Conservation (phyloP, 805 yeast species). For the Saccharomyces jurei region DNA sequence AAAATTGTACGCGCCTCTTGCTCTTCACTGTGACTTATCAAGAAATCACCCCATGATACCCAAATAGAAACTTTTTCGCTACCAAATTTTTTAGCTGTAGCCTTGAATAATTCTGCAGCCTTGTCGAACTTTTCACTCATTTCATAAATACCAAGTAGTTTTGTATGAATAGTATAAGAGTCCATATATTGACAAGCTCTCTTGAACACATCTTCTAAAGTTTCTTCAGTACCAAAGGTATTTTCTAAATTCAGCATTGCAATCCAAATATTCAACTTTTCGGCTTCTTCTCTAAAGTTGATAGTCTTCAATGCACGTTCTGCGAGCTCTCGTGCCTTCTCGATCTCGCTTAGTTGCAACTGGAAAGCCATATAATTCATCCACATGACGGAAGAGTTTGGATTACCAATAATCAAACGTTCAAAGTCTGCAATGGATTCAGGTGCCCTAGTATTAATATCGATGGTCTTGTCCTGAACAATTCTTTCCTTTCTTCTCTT, state of each 20-base stretch:
- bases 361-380: constrained; percentile 98
- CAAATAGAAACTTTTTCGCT: constrained; percentile 59
- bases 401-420: constrained; percentile 82
- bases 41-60: constrained; percentile 73
- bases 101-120: constrained; percentile 62
- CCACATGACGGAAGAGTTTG: constrained; percentile 91
- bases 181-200: constrained; percentile 91
- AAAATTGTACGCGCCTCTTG: constrained; percentile 67
- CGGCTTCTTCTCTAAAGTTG: constrained; percentile 83
- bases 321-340: constrained; percentile 88
- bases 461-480: constrained; percentile 77
- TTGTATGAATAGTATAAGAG: constrained; percentile 69
- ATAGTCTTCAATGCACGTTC: constrained; percentile 88
- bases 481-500: constrained; percentile 37
- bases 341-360: constrained; percentile 85
- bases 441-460: constrained; percentile 76
- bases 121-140: constrained; percentile 62
- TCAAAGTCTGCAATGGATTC: constrained; percentile 90
- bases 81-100: constrained; percentile 74
- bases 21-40: constrained; percentile 46
- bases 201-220: constrained; percentile 72
- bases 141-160: constrained; percentile 64
- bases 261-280: constrained; percentile 91
- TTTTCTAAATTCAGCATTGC: constrained; percentile 90
- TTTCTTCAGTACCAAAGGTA: constrained; percentile 80